phyloP scores from a whole-genome alignment of 495 filamentous ascomycete genomes.

The Penicillium egyptiacum region DNA sequence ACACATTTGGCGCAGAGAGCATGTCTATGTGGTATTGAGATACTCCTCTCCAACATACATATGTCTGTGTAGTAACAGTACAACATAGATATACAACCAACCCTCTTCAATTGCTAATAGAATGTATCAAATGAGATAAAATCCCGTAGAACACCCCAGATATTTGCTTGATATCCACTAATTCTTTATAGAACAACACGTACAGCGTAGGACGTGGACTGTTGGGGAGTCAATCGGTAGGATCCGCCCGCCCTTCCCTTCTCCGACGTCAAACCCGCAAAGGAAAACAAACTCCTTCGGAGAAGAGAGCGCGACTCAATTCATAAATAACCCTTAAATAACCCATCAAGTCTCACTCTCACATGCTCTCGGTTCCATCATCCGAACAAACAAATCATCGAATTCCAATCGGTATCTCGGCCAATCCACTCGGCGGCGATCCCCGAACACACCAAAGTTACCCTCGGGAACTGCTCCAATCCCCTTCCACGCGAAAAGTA shows the following conservation, averaged over 20 bases:
- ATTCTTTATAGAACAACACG: slow-evolving; percentile 1
- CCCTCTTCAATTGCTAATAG: not conserved
- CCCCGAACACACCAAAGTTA: slow-evolving; percentile 33
- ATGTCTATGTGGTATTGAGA: not conserved
- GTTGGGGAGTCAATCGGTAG: slow-evolving; percentile 11
- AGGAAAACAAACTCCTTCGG: not conserved
- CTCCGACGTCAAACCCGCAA: slow-evolving; percentile 6
- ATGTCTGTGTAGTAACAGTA: not conserved
- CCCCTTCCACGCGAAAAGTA: slow-evolving; percentile 15
- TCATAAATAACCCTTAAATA: slow-evolving; percentile 2
- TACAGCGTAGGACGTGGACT: slow-evolving; percentile 16
- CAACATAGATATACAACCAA: not conserved
- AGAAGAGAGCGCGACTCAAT: not conserved
- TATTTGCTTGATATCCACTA: not conserved
- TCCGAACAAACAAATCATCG: slow-evolving; percentile 9
- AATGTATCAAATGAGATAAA: not conserved
- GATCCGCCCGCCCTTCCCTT: slow-evolving; percentile 17
- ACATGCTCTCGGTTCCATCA: not conserved
- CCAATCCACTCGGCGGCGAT: slow-evolving; percentile 31
- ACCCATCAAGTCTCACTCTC: not conserved
- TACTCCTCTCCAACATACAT: not conserved
- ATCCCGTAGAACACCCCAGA: slow-evolving; percentile 8
- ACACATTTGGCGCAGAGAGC: not conserved
- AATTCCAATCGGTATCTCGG: slow-evolving; percentile 5
- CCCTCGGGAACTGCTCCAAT: slow-evolving; percentile 32